Conservation (phyloP, 1,284 basidiomycete species). For the Cryptococcus neoformans region DNA sequence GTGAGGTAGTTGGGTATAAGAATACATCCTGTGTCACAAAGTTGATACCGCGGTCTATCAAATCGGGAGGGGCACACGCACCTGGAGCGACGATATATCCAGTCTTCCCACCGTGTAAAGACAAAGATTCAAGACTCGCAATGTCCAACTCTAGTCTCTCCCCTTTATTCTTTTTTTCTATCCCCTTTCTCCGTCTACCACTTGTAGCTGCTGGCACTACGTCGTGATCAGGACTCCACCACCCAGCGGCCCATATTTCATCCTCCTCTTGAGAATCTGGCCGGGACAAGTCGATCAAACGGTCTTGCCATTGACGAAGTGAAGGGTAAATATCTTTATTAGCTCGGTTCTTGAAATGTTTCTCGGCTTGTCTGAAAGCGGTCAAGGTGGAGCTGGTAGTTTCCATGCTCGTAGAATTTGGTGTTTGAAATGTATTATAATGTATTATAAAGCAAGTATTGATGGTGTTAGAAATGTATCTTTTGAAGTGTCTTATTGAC, state of each 20-base stretch:
- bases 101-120: conserved; percentile 21
- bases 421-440: too few relatives aligned
- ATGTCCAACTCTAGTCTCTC: conserved; percentile 23
- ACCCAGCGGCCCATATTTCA: conserved; percentile 41
- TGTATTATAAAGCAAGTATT: too few relatives aligned
- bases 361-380: conserved; percentile 44
- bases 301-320: conserved; percentile 18
- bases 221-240: conserved; percentile 33
- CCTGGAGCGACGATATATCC: conserved; percentile 43
- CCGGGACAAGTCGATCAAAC: conserved; percentile 42
- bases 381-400: conserved; percentile 15
- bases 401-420: too few relatives aligned
- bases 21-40: conserved; percentile 63
- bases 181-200: conserved; percentile 13
- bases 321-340: conserved; percentile 25
- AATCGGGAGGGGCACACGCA: conserved; percentile 11
- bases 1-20: conserved; percentile 70
- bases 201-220: neutral
- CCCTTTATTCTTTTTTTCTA: conserved; percentile 30
- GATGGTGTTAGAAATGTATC: too few relatives aligned
- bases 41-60: neutral
- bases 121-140: conserved; percentile 13
- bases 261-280: conserved; percentile 30
- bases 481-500: too few relatives aligned
- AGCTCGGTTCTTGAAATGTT: conserved; percentile 47